A percentile compares a stretch with the other conserved stretches of the same genome.
phyloP scores from a whole-genome alignment of 2,329 filamentous ascomycete genomes.

The Microdochium nivale region DNA sequence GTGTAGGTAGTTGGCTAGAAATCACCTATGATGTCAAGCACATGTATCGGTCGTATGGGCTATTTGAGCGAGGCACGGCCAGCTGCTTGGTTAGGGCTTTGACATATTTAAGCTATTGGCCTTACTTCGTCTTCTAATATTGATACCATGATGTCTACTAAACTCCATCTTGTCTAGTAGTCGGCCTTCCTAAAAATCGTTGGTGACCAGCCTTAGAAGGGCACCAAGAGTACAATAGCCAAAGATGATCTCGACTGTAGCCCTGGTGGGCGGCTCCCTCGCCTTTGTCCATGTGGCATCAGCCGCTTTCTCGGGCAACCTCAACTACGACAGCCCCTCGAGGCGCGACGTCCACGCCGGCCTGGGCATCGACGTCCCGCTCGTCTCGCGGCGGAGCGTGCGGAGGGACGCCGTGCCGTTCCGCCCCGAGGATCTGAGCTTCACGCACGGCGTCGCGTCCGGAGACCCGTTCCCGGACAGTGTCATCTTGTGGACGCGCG shows the following conservation, averaged over 20 bases:
- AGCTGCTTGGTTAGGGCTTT: too few relatives aligned
- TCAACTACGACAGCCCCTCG: conserved; percentile 63
- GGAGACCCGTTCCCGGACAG: conserved; percentile 45
- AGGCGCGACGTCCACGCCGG: conserved; percentile 43
- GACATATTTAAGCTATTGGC: too few relatives aligned
- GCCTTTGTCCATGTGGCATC: conserved; percentile 3
- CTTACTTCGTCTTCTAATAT: too few relatives aligned
- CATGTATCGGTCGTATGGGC: too few relatives aligned
- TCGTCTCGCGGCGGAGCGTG: conserved; percentile 45
- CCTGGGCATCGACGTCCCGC: conserved; percentile 56
- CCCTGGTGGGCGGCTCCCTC: conserved; percentile 3
- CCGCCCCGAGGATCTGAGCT: conserved; percentile 41
- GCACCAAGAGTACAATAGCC: background rate
- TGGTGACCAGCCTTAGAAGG: background rate
- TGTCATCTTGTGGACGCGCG: conserved; percentile 46
- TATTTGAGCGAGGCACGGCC: too few relatives aligned
- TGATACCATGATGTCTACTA: too few relatives aligned
- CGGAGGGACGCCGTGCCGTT: conserved; percentile 31
- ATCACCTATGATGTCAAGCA: too few relatives aligned
- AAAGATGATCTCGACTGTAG: background rate
- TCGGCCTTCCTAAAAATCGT: background rate
- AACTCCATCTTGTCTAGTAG: too few relatives aligned
- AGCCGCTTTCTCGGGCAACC: conserved; percentile 31
- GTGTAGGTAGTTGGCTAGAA: too few relatives aligned
- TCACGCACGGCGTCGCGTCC: conserved; percentile 53